These are phyloP conservation scores for Vicia faba DNA, from an alignment of 306 rosid genomes.

Conservation along the genomic window DNA sequence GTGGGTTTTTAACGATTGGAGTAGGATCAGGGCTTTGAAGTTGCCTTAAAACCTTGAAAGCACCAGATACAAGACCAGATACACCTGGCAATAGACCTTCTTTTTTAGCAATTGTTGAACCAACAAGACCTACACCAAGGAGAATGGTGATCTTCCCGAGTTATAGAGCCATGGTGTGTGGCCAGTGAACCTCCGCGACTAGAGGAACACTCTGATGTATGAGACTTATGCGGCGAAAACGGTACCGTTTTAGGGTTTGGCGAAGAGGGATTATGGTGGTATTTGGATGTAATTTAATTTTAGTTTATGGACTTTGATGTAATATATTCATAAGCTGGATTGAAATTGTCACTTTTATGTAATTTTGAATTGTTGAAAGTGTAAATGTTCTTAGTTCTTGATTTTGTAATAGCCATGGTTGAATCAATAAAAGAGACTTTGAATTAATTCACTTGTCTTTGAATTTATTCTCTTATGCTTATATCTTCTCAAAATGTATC, in stretches of 20 bases:
- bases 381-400: too few species aligned
- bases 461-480: too few species aligned
- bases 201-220: slow-evolving; percentile 11
- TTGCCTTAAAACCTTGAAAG: slow-evolving; percentile 72
- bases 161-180: slow-evolving; percentile 71
- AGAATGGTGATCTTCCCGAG: slow-evolving; percentile 80
- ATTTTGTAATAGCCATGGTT: too few species aligned
- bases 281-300: too few species aligned
- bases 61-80: slow-evolving; percentile 71
- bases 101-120: slow-evolving; percentile 81
- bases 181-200: slow-evolving; percentile 31
- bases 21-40: slow-evolving; percentile 53
- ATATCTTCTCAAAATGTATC: too few species aligned
- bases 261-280: background rate
- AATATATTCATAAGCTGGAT: too few species aligned
- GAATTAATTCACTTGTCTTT: too few species aligned
- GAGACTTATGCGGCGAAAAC: slow-evolving; percentile 15
- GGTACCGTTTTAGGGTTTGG: slow-evolving; percentile 17
- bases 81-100: slow-evolving; percentile 68
- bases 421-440: too few species aligned
- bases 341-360: too few species aligned
- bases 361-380: too few species aligned
- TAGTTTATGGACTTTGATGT: too few species aligned
- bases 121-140: slow-evolving; percentile 88
- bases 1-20: slow-evolving; percentile 65